phyloP scores from a whole-genome alignment of 2,329 filamentous ascomycete genomes.

The Karstenula rhodostoma region DNA sequence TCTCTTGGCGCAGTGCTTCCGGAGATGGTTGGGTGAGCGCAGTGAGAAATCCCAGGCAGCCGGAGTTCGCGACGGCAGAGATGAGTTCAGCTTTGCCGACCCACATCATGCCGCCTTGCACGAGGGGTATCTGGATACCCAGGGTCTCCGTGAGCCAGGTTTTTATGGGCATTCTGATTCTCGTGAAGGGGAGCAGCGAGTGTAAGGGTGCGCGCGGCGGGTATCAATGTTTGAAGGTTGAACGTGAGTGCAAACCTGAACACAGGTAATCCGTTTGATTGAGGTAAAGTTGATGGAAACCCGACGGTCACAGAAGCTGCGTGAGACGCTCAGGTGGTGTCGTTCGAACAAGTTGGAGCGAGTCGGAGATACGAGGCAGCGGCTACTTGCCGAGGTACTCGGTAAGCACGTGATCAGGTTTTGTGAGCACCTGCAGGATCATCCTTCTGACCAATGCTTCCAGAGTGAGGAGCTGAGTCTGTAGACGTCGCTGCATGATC shows the following conservation, averaged over 20 bases:
- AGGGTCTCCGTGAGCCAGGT: conserved; percentile 38
- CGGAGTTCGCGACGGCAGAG: conserved; percentile 62
- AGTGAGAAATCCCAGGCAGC: conserved; percentile 62
- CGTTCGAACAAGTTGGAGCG: neutral
- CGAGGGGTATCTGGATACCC: conserved; percentile 33
- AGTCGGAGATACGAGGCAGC: conserved; percentile 2
- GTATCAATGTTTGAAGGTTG: neutral
- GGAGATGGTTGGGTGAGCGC: conserved; percentile 49
- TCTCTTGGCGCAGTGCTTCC: conserved; percentile 36
- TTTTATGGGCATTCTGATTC: conserved; percentile 34
- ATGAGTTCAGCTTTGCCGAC: conserved; percentile 63
- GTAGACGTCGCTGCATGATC: neutral
- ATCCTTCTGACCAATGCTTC: neutral
- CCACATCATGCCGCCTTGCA: conserved; percentile 60
- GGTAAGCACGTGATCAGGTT: neutral
- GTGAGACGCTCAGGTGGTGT: neutral
- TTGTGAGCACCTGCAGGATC: neutral
- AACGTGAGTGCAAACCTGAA: neutral
- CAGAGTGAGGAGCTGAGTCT: neutral
- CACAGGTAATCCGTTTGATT: neutral
- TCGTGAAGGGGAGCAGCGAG: neutral
- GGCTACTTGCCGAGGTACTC: conserved; percentile 1
- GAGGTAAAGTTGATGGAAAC: neutral
- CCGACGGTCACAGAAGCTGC: neutral
- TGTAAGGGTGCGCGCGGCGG: neutral